Evolutionary conservation across 805 yeast species (phyloP), one percentile per base, ranked within the genome.

Genomic region (Candida incommunis): DNA sequence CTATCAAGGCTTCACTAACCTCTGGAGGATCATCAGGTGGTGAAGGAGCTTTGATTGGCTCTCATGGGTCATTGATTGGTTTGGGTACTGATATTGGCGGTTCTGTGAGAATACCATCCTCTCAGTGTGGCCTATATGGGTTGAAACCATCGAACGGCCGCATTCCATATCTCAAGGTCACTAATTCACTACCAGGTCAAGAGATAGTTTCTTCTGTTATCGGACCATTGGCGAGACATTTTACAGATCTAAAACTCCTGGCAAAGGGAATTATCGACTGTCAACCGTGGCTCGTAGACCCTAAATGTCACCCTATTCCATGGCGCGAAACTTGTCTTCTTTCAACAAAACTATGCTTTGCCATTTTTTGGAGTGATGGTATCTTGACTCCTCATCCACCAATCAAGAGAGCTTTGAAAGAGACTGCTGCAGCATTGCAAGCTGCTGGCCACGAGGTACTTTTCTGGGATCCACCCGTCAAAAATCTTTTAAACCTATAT

Each of bases 1-100:
- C 78, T 2, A 54, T 61, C 50, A 71, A 70, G 50, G 53, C 68
- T 29, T 53, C 56, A 18, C 52, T 70, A 44, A 63, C 71, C 15
- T 58, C 73, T 21, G 76, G 77, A 40, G 78, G 79, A 0, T 69
- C 75, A 4, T 68, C 75, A 13, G 76, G 77, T 5, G 78, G 78
- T 40, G 78, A 72, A 41, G 75, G 71, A 4, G 72, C 76, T 7
- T 53, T 74, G 25, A 52, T 70, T 7, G 68, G 67, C 1, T 48
- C 68, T 45, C 59, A 61, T 44, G 76, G 76, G 3, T 64, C 74
- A 15, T 63, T 67, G 4, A 43, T 73, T 26, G 77, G 78, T 20
- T 51, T 73, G 41, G 75, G 75, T 4, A 63, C 72, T 13, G 79
- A 74, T 51, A 69, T 72, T 45, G 78, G 77, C 24, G 78, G 79